Conservation (phyloP, 257 asterid species). For the Forsythia suspensa region DNA sequence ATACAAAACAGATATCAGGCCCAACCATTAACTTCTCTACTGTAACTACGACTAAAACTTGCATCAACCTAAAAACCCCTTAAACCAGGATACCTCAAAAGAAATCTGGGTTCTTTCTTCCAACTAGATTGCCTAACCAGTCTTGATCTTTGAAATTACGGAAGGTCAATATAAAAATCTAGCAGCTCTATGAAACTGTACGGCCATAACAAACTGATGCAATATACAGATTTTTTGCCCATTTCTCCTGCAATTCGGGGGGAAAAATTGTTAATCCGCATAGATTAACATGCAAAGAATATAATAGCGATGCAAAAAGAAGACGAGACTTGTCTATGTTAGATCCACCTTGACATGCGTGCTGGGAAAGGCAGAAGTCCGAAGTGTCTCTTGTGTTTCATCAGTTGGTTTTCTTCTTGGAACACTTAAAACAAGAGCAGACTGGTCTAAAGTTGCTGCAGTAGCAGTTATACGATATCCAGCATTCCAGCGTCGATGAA, state of each 20-base stretch:
- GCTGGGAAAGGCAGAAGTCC: constrained; percentile 83
- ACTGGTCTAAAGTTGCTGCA: constrained; percentile 77
- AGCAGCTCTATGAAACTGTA: constrained; percentile 56
- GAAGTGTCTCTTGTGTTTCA: constrained; percentile 89
- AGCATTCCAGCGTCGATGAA: constrained; percentile 76
- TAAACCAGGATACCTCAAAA: constrained; percentile 10
- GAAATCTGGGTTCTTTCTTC: constrained; percentile 8
- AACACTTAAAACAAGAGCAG: constrained; percentile 67
- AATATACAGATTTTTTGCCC: constrained; percentile 62
- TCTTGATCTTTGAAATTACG: neutral
- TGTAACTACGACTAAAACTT: constrained; percentile 28
- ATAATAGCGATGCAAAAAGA: neutral
- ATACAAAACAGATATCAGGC: constrained; percentile 26
- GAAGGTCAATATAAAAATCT: constrained; percentile 5
- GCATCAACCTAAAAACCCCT: constrained; percentile 15
- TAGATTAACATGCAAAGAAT: neutral
- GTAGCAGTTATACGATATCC: constrained; percentile 80
- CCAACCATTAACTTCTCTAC: constrained; percentile 27
- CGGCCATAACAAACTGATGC: constrained; percentile 68
- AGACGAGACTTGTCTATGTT: neutral
- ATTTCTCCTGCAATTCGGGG: constrained; percentile 47
- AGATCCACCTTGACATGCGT: constrained; percentile 61
- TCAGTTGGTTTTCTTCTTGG: constrained; percentile 64
- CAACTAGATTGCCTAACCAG: constrained; percentile 2
- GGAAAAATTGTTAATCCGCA: neutral